Evolutionary conservation across 2,329 filamentous ascomycete species (phyloP).

Genomic region (Beauveria varroae): DNA sequence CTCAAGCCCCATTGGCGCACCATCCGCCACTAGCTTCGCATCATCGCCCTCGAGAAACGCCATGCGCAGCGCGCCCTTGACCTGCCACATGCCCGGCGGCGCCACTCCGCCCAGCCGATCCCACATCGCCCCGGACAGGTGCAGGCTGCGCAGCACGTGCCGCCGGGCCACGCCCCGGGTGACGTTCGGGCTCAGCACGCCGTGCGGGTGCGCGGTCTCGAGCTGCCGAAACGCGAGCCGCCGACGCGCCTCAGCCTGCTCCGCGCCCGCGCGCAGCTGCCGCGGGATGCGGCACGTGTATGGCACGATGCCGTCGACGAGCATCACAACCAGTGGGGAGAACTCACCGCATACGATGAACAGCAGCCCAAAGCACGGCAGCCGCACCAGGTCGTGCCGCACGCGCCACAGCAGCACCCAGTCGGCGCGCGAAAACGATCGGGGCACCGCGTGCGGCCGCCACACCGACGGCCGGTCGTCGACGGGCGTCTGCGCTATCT

Average conservation of each 20-base stretch:
- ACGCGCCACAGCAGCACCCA: constrained; percentile 65
- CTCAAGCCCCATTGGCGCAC: constrained; percentile 49
- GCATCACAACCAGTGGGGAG: constrained; percentile 70
- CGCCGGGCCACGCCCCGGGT: constrained; percentile 22
- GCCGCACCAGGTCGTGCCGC: constrained; percentile 63
- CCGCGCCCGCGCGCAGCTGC: constrained; percentile 55
- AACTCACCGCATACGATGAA: constrained; percentile 78
- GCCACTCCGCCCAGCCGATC: constrained; percentile 38
- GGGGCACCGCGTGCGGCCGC: constrained; percentile 25
- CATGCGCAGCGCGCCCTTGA: constrained; percentile 46
- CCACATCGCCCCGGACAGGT: constrained; percentile 41
- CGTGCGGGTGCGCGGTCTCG: constrained; percentile 25
- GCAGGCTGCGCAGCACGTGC: constrained; percentile 36
- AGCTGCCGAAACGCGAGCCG: constrained; percentile 39
- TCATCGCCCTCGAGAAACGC: constrained; percentile 66
- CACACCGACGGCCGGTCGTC: constrained; percentile 44
- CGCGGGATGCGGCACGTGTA: constrained; percentile 74
- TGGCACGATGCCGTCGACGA: constrained; percentile 64
- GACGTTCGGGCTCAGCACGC: constrained; percentile 27
- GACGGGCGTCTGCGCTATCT: constrained; percentile 35
- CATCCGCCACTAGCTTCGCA: constrained; percentile 53
- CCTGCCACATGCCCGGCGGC: constrained; percentile 44
- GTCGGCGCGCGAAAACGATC: constrained; percentile 50
- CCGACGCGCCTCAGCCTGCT: constrained; percentile 47
- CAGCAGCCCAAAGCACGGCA: constrained; percentile 71